Percentiles rank a stretch among this genome's conserved stretches.
phyloP scores from a whole-genome alignment of 75 land plant species.

The Sequoia sempervirens region DNA sequence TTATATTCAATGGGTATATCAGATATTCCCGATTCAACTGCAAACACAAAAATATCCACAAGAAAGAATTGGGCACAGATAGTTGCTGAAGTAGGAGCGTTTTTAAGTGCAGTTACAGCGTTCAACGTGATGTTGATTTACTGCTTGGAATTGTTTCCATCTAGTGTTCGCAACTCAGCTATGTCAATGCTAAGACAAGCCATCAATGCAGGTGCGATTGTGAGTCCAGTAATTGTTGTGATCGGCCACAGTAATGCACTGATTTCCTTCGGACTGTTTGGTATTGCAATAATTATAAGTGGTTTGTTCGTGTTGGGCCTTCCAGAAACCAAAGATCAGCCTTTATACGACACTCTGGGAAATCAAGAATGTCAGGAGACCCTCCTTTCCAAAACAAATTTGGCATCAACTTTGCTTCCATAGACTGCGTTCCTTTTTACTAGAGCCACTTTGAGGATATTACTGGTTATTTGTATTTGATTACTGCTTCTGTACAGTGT shows the following conservation, averaged over 20 bases:
- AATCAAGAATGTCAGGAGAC: too few species aligned
- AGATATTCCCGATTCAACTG: neutral
- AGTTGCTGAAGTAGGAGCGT: slow-evolving; percentile 28
- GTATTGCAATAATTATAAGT: slow-evolving; percentile 17
- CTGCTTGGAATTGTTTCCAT: slow-evolving; percentile 49
- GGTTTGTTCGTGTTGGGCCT: too few species aligned
- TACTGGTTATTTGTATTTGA: too few species aligned
- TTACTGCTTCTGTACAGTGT: too few species aligned
- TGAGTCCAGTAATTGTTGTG: slow-evolving; percentile 35
- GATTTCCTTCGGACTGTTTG: slow-evolving; percentile 32
- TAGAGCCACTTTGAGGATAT: too few species aligned
- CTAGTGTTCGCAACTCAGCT: slow-evolving; percentile 57
- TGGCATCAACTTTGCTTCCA: too few species aligned
- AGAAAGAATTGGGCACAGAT: slow-evolving; percentile 9
- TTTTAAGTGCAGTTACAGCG: slow-evolving; percentile 36
- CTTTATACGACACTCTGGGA: too few species aligned
- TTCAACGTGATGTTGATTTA: slow-evolving; percentile 36
- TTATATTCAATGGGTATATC: neutral
- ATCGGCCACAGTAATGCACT: slow-evolving; percentile 19
- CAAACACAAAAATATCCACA: too few species aligned
- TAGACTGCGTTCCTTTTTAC: too few species aligned
- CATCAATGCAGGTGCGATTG: slow-evolving; percentile 24
- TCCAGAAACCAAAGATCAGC: too few species aligned
- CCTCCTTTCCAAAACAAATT: too few species aligned
- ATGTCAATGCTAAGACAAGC: slow-evolving; percentile 51